These are phyloP conservation scores for Ulmus americana DNA, from an alignment of 331 rosid genomes.

Conservation along the genomic window DNA sequence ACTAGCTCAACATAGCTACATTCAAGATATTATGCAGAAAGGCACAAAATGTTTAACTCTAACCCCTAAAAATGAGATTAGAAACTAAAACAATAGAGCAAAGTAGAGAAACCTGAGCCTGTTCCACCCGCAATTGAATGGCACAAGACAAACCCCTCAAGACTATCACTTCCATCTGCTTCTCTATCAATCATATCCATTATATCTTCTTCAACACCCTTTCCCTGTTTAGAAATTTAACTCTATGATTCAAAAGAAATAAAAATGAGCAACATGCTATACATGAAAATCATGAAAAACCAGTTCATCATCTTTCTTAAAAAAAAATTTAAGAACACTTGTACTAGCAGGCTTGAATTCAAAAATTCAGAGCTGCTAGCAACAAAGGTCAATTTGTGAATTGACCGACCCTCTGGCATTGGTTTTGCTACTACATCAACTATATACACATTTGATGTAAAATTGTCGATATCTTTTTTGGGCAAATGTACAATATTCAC, in stretches of 20 bases:
- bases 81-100: background rate
- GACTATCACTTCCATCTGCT: conserved; percentile 99
- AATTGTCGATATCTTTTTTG: background rate
- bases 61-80: background rate
- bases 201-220: conserved; percentile 95
- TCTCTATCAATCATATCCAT: conserved; percentile 99
- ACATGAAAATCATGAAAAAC: background rate
- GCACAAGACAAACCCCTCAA: conserved; percentile 96
- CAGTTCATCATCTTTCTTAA: no score
- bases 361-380: background rate
- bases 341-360: no score
- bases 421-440: background rate
- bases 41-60: background rate
- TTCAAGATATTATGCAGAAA: background rate
- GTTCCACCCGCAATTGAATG: conserved; percentile 99
- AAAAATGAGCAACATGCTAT: background rate
- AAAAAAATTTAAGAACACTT: no score
- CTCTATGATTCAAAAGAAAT: conserved; percentile 11
- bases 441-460: background rate
- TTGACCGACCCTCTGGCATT: background rate
- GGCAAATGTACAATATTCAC: background rate
- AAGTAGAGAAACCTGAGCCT: conserved; percentile 69
- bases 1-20: background rate
- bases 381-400: background rate
- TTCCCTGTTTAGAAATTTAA: conserved; percentile 56